Evolutionary conservation across 2,329 filamentous ascomycete species (phyloP).

Genomic region (Byssochlamys sp.): DNA sequence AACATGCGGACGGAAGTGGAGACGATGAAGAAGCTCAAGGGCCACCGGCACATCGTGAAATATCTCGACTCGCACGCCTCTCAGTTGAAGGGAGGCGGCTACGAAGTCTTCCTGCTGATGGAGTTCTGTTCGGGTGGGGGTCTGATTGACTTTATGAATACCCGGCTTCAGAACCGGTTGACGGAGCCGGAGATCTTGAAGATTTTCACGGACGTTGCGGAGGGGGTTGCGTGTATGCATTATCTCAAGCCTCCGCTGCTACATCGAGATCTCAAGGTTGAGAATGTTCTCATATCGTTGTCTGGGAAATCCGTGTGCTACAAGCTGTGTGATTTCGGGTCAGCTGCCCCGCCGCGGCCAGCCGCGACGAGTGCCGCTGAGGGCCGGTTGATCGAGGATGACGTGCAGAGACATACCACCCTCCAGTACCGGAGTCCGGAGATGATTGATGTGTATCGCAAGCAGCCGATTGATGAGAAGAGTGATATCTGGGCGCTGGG

Average conservation of each 20-base stretch:
- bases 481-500: slow-evolving; percentile 97
- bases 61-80: slow-evolving; percentile 98
- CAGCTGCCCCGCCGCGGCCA: slow-evolving; percentile 69
- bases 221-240: slow-evolving; percentile 97
- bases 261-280: slow-evolving; percentile 91
- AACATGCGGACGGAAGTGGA: slow-evolving; percentile 98
- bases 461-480: slow-evolving; percentile 95
- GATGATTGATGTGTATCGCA: slow-evolving; percentile 97
- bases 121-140: slow-evolving; percentile 92
- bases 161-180: slow-evolving; percentile 83
- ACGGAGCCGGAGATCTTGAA: slow-evolving; percentile 95
- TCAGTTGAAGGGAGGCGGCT: slow-evolving; percentile 81
- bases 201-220: slow-evolving; percentile 91
- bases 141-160: slow-evolving; percentile 99
- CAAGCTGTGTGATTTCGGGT: slow-evolving; percentile 97
- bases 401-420: slow-evolving; percentile 92
- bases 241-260: slow-evolving; percentile 89
- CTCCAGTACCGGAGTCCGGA: slow-evolving; percentile 95
- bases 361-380: slow-evolving; percentile 80
- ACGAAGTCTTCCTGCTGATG: slow-evolving; percentile 97
- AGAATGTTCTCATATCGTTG: slow-evolving; percentile 84
- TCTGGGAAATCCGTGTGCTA: slow-evolving; percentile 61
- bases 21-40: slow-evolving; percentile 98
- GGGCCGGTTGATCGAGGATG: slow-evolving; percentile 86
- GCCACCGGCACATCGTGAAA: slow-evolving; percentile 88